Conservation (phyloP, 192 early-diverging fungal genomes). For the Backusella liffmaniae region DNA sequence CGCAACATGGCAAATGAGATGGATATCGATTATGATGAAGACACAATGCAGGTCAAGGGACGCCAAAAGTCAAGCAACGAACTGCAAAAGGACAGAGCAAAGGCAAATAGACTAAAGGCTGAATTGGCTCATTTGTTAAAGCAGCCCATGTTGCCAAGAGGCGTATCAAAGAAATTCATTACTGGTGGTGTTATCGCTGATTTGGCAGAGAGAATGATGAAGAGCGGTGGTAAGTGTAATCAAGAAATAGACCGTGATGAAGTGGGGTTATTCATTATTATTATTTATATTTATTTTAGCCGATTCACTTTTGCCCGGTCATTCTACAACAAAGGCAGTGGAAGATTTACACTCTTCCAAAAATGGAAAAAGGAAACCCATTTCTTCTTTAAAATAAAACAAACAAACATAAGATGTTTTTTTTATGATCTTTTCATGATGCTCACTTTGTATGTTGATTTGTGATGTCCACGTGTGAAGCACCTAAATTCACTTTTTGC, state of each 20-base stretch:
- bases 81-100: constrained; percentile 44
- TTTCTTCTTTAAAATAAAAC: no score
- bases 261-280: not conserved
- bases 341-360: constrained; percentile 8
- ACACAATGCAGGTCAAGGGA: constrained; percentile 43
- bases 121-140: constrained; percentile 48
- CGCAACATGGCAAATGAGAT: constrained; percentile 75
- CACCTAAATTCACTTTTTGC: no score
- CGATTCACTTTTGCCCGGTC: constrained; percentile 6
- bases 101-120: constrained; percentile 42
- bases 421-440: no score
- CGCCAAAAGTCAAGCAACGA: constrained; percentile 34
- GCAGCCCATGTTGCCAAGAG: constrained; percentile 47
- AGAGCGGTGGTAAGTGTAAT: constrained; percentile 32
- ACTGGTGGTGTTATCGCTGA: constrained; percentile 62
- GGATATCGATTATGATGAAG: constrained; percentile 79
- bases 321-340: constrained; percentile 3
- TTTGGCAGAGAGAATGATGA: constrained; percentile 60
- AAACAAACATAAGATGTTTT: no score
- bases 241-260: not conserved
- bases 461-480: no score
- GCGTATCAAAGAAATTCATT: constrained; percentile 59
- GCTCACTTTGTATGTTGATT: no score
- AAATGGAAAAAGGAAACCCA: not conserved
- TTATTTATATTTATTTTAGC: not conserved